Percentiles rank a stretch among this genome's conserved stretches.
These are phyloP conservation scores for Oryza nivara DNA, from an alignment of 176 grass and related monocot genomes.

Conservation along the genomic window DNA sequence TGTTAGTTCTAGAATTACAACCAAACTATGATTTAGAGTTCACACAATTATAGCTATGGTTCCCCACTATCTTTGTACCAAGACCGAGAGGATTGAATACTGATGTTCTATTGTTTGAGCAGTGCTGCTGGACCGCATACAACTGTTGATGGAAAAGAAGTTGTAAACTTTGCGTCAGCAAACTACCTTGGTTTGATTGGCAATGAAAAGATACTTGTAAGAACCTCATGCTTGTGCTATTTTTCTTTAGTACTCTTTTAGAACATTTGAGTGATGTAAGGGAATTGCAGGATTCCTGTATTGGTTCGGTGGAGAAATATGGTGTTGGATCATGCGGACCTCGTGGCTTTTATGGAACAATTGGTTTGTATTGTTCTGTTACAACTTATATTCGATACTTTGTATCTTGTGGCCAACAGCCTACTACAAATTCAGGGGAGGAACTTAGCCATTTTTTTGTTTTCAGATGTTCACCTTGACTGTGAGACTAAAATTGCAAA, in stretches of 20 bases:
- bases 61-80: not conserved
- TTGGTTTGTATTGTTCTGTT: slow-evolving; percentile 37
- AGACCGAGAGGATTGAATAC: not conserved
- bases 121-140: slow-evolving; percentile 61
- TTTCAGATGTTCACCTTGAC: slow-evolving; percentile 59
- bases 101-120: slow-evolving; percentile 27
- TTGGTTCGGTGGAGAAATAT: slow-evolving; percentile 67
- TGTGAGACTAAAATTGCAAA: slow-evolving; percentile 66
- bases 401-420: not conserved
- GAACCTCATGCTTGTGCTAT: not conserved
- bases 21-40: not conserved
- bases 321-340: slow-evolving; percentile 71
- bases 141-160: slow-evolving; percentile 60
- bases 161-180: slow-evolving; percentile 64
- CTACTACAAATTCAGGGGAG: not conserved
- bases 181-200: slow-evolving; percentile 67
- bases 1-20: not conserved
- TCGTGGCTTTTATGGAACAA: slow-evolving; percentile 63
- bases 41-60: not conserved
- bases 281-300: slow-evolving; percentile 49
- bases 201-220: slow-evolving; percentile 63
- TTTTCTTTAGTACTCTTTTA: not conserved
- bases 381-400: not conserved
- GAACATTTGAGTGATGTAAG: not conserved
- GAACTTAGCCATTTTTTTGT: not conserved